phyloP scores from a whole-genome alignment of 768 basidiomycete genomes.

The Suillus variegatus region DNA sequence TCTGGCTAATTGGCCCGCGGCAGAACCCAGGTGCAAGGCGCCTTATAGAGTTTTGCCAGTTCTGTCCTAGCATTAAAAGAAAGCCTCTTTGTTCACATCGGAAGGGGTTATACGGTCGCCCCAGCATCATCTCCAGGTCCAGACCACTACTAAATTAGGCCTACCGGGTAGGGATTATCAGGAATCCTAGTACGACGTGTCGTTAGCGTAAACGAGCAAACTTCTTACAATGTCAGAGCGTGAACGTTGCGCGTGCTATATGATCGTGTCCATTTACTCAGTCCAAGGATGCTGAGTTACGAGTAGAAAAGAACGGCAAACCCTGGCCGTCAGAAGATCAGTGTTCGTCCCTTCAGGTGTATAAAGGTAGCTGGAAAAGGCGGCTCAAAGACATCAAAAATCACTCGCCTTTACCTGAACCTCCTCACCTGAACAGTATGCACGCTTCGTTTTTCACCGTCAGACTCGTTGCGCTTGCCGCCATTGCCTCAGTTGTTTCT shows the following conservation, averaged over 20 bases:
- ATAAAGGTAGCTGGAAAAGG: slow-evolving; percentile 19
- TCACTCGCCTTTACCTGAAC: background rate
- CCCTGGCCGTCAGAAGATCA: background rate
- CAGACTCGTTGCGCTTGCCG: slow-evolving; percentile 14
- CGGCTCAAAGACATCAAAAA: background rate
- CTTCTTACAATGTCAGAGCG: background rate
- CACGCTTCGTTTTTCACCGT: slow-evolving; percentile 18
- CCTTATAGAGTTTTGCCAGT: too few relatives aligned
- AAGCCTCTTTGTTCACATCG: too few relatives aligned
- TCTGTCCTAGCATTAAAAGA: too few relatives aligned
- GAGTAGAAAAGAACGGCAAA: background rate
- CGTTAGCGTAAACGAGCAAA: too few relatives aligned
- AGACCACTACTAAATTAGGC: too few relatives aligned
- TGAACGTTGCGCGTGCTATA: background rate
- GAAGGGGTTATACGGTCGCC: too few relatives aligned
- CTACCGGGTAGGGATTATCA: too few relatives aligned
- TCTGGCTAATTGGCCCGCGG: too few relatives aligned
- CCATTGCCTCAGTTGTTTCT: slow-evolving; percentile 3
- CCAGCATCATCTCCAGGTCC: too few relatives aligned
- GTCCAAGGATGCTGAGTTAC: background rate
- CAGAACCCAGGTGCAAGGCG: too few relatives aligned
- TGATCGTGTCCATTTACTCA: background rate
- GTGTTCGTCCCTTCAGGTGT: background rate
- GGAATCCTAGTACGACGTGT: too few relatives aligned
- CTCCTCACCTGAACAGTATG: slow-evolving; percentile 15